Percentiles rank a stretch among this genome's conserved stretches.
phyloP scores from a whole-genome alignment of 805 yeast species.

The Saturnispora besseyi region DNA sequence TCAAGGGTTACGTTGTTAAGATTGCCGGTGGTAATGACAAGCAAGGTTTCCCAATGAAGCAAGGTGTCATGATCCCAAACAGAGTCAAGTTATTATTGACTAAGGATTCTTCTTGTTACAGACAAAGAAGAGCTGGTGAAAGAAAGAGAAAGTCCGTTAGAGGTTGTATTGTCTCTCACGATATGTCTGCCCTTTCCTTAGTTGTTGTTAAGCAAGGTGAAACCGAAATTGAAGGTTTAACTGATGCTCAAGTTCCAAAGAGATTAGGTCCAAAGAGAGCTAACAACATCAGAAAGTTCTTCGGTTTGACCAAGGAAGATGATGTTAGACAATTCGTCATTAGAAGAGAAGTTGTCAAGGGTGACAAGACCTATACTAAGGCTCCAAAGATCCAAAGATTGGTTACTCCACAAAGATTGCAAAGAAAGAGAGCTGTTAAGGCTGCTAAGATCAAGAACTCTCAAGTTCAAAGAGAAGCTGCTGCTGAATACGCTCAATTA shows the following conservation, averaged over 20 bases:
- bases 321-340: conserved; percentile 87
- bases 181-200: conserved; percentile 91
- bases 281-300: conserved; percentile 99
- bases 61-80: conserved; percentile 99
- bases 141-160: conserved; percentile 99
- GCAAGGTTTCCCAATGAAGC: conserved; percentile 99
- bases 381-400: conserved; percentile 99
- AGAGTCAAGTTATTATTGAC: conserved; percentile 94
- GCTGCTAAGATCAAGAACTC: conserved; percentile 93
- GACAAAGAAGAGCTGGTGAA: conserved; percentile 99
- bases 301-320: conserved; percentile 92
- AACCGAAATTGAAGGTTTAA: conserved; percentile 87
- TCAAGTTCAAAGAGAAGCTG: conserved; percentile 99
- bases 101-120: conserved; percentile 96
- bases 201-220: conserved; percentile 97
- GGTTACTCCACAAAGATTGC: conserved; percentile 97
- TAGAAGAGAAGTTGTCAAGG: conserved; percentile 97
- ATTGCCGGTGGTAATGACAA: conserved; percentile 99
- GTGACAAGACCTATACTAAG: conserved; percentile 97
- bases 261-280: conserved; percentile 99
- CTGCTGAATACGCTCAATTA: conserved; percentile 99
- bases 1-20: conserved; percentile 98
- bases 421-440: conserved; percentile 96
- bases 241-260: conserved; percentile 92
- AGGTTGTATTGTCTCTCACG: conserved; percentile 98